Conservation (phyloP, 139 green algal species). For the Auxenochlorella protothecoides region DNA sequence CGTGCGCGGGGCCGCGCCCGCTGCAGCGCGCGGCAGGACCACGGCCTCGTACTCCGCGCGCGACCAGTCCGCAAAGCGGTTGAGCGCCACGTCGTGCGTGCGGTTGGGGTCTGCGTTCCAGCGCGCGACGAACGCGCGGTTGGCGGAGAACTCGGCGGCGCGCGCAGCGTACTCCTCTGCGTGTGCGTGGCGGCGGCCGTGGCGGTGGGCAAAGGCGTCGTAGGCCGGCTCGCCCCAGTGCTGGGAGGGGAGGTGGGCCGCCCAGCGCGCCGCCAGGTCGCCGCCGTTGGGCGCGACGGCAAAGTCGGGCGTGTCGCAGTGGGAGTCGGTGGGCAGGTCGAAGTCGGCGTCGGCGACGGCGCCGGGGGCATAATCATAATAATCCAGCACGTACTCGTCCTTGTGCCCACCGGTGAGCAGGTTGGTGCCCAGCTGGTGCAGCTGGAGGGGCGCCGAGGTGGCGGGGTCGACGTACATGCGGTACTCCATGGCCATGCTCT, state of each 20-base stretch:
- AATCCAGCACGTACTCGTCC: conserved; percentile 33
- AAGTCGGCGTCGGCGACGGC: conserved; percentile 9
- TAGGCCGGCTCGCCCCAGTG: conserved; percentile 27
- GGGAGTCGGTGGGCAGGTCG: conserved; percentile 7
- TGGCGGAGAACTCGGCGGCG: conserved; percentile 16
- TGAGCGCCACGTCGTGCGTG: conserved; percentile 23
- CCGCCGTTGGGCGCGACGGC: conserved; percentile 7
- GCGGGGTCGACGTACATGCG: background rate
- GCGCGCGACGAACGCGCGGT: conserved; percentile 16
- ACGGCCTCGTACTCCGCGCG: conserved; percentile 29
- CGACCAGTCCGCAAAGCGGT: conserved; percentile 42
- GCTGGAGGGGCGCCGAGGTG: background rate
- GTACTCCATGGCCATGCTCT: background rate
- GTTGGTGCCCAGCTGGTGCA: conserved; percentile 30
- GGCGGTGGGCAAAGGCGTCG: conserved; percentile 27
- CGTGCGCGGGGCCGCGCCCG: background rate
- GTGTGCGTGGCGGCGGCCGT: conserved; percentile 28
- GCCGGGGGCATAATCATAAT: conserved; percentile 16
- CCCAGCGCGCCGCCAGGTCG: background rate
- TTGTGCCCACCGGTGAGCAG: conserved; percentile 38
- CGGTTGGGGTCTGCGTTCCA: conserved; percentile 4
- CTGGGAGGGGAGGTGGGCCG: conserved; percentile 5
- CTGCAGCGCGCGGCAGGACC: conserved; percentile 7
- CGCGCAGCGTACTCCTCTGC: conserved; percentile 25
- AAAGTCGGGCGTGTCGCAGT: background rate